Conservation (phyloP, 2,329 filamentous ascomycete species). For the Intubia oerlemansii region DNA sequence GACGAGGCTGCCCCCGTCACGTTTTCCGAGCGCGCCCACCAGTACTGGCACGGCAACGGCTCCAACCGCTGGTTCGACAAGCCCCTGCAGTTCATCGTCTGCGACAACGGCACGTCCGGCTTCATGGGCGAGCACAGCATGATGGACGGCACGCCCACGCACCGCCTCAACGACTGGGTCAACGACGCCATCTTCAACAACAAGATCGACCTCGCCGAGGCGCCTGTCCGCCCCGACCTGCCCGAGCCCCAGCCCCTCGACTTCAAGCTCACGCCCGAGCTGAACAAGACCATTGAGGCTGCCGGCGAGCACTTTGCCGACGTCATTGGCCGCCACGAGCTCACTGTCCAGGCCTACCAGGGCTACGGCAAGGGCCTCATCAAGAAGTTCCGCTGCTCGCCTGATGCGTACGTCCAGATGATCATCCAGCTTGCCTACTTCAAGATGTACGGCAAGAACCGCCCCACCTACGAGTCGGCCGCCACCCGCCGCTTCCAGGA, state of each 20-base stretch:
- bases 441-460: conserved; percentile 98
- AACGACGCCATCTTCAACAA: conserved; percentile 85
- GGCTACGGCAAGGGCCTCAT: conserved; percentile 95
- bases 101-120: conserved; percentile 91
- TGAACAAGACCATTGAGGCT: conserved; percentile 56
- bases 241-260: conserved; percentile 58
- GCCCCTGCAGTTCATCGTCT: conserved; percentile 91
- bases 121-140: conserved; percentile 99
- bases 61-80: conserved; percentile 96
- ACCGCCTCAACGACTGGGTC: conserved; percentile 87
- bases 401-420: conserved; percentile 96
- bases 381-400: conserved; percentile 98
- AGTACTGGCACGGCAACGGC: conserved; percentile 97
- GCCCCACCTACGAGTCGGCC: conserved; percentile 93
- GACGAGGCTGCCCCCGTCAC: conserved; percentile 85
- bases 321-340: conserved; percentile 72
- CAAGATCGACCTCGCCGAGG: conserved; percentile 74
- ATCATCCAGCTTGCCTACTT: conserved; percentile 93
- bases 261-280: conserved; percentile 56
- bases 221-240: conserved; percentile 58
- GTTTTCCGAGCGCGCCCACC: conserved; percentile 80
- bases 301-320: conserved; percentile 60
- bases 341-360: conserved; percentile 87
- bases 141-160: conserved; percentile 98
- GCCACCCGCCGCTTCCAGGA: conserved; percentile 88